phyloP scores from a whole-genome alignment of 1,284 basidiomycete genomes.

The Anthracocystis walkeri region DNA sequence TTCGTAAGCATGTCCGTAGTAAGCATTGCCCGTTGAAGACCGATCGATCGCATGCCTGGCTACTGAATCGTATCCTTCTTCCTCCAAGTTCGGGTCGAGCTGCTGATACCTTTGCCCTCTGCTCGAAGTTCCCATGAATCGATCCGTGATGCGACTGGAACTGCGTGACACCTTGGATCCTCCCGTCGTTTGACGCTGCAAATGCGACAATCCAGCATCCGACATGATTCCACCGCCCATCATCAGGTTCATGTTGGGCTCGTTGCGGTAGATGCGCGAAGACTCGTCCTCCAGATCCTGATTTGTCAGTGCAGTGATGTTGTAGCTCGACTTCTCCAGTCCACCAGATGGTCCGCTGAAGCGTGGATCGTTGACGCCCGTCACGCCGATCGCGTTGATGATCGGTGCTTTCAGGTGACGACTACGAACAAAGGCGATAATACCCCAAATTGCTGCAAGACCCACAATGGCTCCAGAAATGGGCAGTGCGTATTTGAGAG shows the following conservation, averaged over 20 bases:
- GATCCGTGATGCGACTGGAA: slow-evolving; percentile 26
- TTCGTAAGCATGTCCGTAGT: slow-evolving; percentile 8
- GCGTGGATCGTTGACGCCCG: slow-evolving; percentile 33
- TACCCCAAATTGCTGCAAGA: slow-evolving; percentile 31
- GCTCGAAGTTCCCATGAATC: slow-evolving; percentile 15
- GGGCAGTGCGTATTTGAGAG: slow-evolving; percentile 45
- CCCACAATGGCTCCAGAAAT: slow-evolving; percentile 39
- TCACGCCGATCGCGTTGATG: slow-evolving; percentile 37
- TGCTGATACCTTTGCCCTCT: slow-evolving; percentile 30
- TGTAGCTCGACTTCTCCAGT: slow-evolving; percentile 1
- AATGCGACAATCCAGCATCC: slow-evolving; percentile 35
- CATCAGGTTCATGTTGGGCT: slow-evolving; percentile 47
- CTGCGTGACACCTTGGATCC: slow-evolving; percentile 24
- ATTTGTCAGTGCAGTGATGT: slow-evolving; percentile 1
- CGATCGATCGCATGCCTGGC: slow-evolving; percentile 8
- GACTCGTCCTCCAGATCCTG: slow-evolving; percentile 26
- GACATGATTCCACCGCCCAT: slow-evolving; percentile 42
- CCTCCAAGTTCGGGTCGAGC: slow-evolving; percentile 23
- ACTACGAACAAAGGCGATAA: slow-evolving; percentile 20
- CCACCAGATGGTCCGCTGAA: slow-evolving; percentile 18
- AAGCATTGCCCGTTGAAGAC: background rate
- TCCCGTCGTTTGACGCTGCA: slow-evolving; percentile 38
- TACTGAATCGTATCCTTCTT: slow-evolving; percentile 16
- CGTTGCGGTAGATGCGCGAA: slow-evolving; percentile 28
- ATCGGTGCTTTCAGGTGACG: slow-evolving; percentile 22